Evolutionary conservation across 2,329 filamentous ascomycete genomes (phyloP), one percentile per base, ranked within the genome.

Genomic region (Scedosporium dehoogii): DNA sequence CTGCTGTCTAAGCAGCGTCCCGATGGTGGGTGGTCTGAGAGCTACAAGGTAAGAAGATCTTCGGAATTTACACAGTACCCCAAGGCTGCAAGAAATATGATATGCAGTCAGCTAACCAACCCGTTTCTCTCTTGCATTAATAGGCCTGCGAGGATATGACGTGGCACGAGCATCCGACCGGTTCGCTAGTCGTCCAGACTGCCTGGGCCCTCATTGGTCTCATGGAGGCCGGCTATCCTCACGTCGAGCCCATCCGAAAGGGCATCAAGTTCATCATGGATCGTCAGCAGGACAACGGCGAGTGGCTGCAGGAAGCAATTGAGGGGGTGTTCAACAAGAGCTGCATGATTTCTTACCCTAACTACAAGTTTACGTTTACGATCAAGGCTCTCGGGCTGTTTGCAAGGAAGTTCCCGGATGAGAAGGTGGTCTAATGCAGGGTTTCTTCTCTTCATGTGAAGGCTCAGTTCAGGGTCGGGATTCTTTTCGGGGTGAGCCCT

Each of bases 261-360:
- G 94, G 89, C 1, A 80, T 97, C 70, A 84, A 82, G 72, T 79
- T 99, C 69, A 83, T 99, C 65, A 93, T 97, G 87, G 77, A 82
- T 33, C 84, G 93, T 58, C 94, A 99, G 77, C 87, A 91, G 73
- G 72, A 79, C 2, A 96, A 96, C 70, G 94, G 94, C 41, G 92
- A 97, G 77, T 99, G 94, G 94, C 73, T 90, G 67, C 92, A 97
- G 72, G 94, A 97, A 74, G 88, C 89, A 0, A 97, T 99, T 69
- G 94, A 99, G 74, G 94, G 94, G 2, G 94, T 99, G 10, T 99
- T 99, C 77, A 99, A 99, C 77, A 96, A 97, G 79, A 94, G 88
- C 70, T 97, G 93, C 80, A 97, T 97, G 91, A 99, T 99, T 67
- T 94, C 91, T 0, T 99, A 99, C 71, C 93, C 93, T 53, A 99